Conservation (phyloP, 73 alveolate species). For the Uronychia binucleata region DNA sequence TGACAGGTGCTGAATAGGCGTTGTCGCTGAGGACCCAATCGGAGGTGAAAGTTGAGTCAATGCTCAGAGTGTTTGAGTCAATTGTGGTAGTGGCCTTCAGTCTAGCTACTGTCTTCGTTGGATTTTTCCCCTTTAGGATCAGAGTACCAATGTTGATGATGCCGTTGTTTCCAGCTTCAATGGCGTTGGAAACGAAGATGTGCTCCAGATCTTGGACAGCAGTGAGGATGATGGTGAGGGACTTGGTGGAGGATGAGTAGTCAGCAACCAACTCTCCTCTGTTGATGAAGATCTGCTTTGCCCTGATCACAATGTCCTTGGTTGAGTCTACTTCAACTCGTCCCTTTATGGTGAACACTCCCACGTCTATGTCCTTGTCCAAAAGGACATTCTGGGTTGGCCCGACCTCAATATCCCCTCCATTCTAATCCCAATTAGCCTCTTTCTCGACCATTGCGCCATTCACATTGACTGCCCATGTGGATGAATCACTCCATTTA, state of each 20-base stretch:
- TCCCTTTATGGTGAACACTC: neutral
- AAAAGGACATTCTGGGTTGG: neutral
- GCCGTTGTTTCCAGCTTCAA: neutral
- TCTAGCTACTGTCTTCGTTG: neutral
- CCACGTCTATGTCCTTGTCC: neutral
- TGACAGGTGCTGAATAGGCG: slow-evolving; percentile 18
- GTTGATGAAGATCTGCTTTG: neutral
- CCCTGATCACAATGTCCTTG: neutral
- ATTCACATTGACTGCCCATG: neutral
- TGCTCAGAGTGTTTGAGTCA: neutral
- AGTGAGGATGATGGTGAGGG: neutral
- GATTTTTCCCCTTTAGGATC: neutral
- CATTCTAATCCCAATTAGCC: neutral
- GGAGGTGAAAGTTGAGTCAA: neutral
- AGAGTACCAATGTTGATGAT: neutral
- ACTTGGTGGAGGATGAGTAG: neutral
- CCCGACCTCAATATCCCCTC: neutral
- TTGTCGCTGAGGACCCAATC: too few relatives aligned
- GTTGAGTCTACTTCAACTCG: neutral
- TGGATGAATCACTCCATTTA: neutral
- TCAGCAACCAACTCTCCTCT: neutral
- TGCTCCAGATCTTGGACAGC: neutral
- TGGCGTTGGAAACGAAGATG: neutral
- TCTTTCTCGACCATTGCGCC: neutral
- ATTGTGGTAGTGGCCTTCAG: neutral